Conservation (phyloP, 805 yeast genomes). For the Diddensiella transvaalensis region DNA sequence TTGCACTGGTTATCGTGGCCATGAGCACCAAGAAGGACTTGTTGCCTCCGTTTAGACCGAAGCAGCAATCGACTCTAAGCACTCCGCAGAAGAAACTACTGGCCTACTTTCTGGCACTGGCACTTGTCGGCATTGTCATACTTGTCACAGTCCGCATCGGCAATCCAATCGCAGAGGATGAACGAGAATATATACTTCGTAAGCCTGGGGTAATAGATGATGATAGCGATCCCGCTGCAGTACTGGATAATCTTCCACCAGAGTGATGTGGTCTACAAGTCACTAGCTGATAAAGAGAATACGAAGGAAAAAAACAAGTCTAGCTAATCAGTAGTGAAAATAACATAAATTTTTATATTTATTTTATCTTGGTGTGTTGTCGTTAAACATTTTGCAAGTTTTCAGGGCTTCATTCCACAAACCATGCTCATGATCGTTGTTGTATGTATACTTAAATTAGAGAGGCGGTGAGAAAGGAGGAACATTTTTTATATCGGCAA, state of each 20-base stretch:
- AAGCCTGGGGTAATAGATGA: too few species aligned
- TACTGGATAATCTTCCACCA: too few species aligned
- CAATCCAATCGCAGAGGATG: too few species aligned
- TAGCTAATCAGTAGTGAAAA: not conserved
- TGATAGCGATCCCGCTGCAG: too few species aligned
- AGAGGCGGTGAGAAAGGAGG: too few species aligned
- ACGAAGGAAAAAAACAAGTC: not conserved
- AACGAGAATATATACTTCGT: too few species aligned
- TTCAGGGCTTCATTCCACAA: too few species aligned
- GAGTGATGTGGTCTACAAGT: too few species aligned
- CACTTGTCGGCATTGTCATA: constrained; percentile 8
- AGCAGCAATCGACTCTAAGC: constrained; percentile 4
- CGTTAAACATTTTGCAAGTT: not conserved
- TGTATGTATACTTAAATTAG: not conserved
- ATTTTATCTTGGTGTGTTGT: not conserved
- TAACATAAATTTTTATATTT: not conserved
- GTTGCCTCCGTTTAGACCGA: constrained; percentile 2
- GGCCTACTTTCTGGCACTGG: constrained; percentile 13
- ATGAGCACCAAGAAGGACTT: not conserved
- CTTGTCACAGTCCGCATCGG: constrained; percentile 6
- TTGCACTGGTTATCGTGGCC: too few species aligned
- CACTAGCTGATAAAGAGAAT: not conserved
- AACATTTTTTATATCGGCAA: too few species aligned
- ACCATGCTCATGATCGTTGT: not conserved
- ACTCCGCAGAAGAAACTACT: constrained; percentile 16